phyloP scores from a whole-genome alignment of 2,329 filamentous ascomycete species.

The Neurospora sp. region DNA sequence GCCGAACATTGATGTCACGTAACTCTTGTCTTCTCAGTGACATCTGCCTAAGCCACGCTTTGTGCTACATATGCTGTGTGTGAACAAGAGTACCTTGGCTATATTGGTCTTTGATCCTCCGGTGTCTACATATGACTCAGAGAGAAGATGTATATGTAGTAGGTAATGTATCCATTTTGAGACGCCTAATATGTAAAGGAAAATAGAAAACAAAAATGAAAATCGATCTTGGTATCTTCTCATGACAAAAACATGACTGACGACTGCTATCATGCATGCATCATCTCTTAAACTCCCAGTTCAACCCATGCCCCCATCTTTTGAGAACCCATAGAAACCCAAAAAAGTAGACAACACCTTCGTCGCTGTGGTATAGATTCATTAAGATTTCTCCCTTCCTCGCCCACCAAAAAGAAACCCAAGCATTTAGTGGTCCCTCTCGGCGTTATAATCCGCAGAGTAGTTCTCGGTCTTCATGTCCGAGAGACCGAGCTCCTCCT shows the following conservation, averaged over 20 bases:
- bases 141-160: background rate
- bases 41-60: background rate
- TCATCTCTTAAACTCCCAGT: background rate
- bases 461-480: constrained; percentile 95
- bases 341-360: background rate
- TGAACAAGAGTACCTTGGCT: background rate
- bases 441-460: constrained; percentile 40
- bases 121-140: background rate
- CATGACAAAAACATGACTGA: background rate
- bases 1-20: background rate
- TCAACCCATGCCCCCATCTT: background rate
- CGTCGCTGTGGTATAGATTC: background rate
- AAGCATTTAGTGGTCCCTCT: background rate
- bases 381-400: background rate
- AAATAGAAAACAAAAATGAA: background rate
- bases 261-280: background rate
- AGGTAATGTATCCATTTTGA: background rate
- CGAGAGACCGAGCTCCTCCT: constrained; percentile 79
- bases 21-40: background rate
- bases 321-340: background rate
- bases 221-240: background rate
- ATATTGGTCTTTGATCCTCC: background rate
- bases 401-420: background rate
- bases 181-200: background rate
- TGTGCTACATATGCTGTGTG: background rate